These are phyloP conservation scores for Vararia minispora DNA, from an alignment of 768 basidiomycete genomes.

Conservation along the genomic window DNA sequence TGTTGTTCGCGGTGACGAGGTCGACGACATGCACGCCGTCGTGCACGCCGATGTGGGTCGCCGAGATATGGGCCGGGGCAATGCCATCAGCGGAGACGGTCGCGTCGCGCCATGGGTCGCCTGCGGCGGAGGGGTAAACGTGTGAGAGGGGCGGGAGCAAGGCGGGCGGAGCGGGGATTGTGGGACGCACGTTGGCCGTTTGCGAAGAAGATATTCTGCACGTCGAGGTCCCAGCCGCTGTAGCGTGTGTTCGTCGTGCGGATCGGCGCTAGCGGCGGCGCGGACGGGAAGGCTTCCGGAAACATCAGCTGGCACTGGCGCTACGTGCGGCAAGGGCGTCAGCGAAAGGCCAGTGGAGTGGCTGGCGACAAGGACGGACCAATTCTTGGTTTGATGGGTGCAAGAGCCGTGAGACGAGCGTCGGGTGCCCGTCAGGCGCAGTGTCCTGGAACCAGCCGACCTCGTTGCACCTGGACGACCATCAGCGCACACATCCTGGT, in stretches of 20 bases:
- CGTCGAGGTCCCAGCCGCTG: slow-evolving; percentile 16
- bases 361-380: neutral
- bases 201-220: slow-evolving; percentile 15
- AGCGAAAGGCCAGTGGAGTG: neutral
- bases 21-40: slow-evolving; percentile 18
- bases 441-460: slow-evolving; percentile 33
- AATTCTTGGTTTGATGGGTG: neutral
- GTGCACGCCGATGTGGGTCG: slow-evolving; percentile 14
- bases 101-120: slow-evolving; percentile 17
- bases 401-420: slow-evolving; percentile 2
- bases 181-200: too few relatives aligned
- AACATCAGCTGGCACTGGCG: slow-evolving; percentile 14
- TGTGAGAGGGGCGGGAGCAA: too few relatives aligned
- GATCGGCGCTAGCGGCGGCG: slow-evolving; percentile 8
- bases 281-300: slow-evolving; percentile 13
- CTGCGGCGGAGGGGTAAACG: slow-evolving; percentile 3
- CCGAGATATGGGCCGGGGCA: slow-evolving; percentile 4
- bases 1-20: slow-evolving; percentile 4
- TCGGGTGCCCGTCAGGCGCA: neutral
- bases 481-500: neutral
- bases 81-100: slow-evolving; percentile 15
- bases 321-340: slow-evolving; percentile 1
- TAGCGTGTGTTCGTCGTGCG: slow-evolving; percentile 11
- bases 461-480: slow-evolving; percentile 46
- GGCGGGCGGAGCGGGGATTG: too few relatives aligned